These are phyloP conservation scores for Aspergillus quadricinctus DNA, from an alignment of 2,329 filamentous ascomycete genomes.

Conservation along the genomic window DNA sequence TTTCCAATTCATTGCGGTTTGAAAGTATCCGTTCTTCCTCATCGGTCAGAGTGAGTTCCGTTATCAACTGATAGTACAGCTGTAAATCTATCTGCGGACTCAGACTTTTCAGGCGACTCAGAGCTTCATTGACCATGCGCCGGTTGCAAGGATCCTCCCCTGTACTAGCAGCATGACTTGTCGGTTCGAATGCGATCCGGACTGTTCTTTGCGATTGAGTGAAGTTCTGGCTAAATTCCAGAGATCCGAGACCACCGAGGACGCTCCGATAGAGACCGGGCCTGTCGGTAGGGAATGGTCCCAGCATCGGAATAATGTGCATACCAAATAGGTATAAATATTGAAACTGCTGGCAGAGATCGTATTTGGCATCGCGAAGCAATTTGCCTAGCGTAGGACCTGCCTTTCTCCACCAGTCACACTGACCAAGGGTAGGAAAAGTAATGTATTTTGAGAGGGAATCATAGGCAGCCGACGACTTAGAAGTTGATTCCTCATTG, in stretches of 20 bases:
- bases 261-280: conserved; percentile 4
- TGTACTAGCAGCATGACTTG: conserved; percentile 1
- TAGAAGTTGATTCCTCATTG: too few species aligned
- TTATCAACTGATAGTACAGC: conserved; percentile 8
- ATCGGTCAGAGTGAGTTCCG: conserved; percentile 5
- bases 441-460: neutral
- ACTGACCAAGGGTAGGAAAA: neutral
- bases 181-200: conserved; percentile 7
- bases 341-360: neutral
- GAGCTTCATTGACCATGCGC: neutral
- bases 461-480: neutral
- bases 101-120: conserved; percentile 1
- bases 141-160: conserved; percentile 4
- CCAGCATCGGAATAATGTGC: neutral
- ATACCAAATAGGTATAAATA: neutral
- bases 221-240: conserved; percentile 14
- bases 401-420: neutral
- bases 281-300: conserved; percentile 1
- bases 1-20: neutral
- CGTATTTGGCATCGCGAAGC: neutral
- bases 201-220: neutral
- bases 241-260: conserved; percentile 4
- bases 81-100: conserved; percentile 2
- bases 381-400: neutral
- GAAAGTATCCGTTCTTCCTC: conserved; percentile 1